These are phyloP conservation scores for Sphenostylis stenocarpa DNA, from an alignment of 306 rosid species.

Conservation along the genomic window DNA sequence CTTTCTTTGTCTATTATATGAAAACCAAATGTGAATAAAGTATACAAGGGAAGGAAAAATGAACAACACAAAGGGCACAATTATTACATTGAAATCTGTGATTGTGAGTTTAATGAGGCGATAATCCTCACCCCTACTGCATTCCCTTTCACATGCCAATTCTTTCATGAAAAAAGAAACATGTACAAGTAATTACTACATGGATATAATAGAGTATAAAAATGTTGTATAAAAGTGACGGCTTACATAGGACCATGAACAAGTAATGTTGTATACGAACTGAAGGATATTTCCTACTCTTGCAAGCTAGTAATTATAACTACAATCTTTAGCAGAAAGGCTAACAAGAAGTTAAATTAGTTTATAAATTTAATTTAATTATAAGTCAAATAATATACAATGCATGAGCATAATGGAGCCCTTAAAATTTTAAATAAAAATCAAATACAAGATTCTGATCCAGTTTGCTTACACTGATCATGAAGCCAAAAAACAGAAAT, in stretches of 20 bases:
- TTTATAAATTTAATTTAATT: background rate
- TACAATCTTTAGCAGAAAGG: constrained; percentile 3
- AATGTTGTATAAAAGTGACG: background rate
- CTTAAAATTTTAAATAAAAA: background rate
- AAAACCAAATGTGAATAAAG: constrained; percentile 25
- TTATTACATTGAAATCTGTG: constrained; percentile 74
- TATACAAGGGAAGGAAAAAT: constrained; percentile 9
- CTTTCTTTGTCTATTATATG: constrained; percentile 65
- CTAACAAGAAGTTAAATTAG: constrained; percentile 3
- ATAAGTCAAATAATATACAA: background rate
- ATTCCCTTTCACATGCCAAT: constrained; percentile 90
- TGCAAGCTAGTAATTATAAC: background rate
- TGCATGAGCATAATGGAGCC: background rate
- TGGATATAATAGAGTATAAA: background rate
- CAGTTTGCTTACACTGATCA: background rate
- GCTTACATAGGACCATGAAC: background rate
- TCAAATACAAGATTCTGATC: background rate
- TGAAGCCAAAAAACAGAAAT: background rate
- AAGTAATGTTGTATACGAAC: background rate
- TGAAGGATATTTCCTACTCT: background rate
- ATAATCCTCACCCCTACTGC: constrained; percentile 98
- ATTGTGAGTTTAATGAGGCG: constrained; percentile 89
- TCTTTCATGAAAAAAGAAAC: constrained; percentile 52
- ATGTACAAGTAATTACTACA: constrained; percentile 8
- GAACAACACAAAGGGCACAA: constrained; percentile 11